phyloP scores from a whole-genome alignment of 495 filamentous ascomycete genomes.

The Neurospora sp. region DNA sequence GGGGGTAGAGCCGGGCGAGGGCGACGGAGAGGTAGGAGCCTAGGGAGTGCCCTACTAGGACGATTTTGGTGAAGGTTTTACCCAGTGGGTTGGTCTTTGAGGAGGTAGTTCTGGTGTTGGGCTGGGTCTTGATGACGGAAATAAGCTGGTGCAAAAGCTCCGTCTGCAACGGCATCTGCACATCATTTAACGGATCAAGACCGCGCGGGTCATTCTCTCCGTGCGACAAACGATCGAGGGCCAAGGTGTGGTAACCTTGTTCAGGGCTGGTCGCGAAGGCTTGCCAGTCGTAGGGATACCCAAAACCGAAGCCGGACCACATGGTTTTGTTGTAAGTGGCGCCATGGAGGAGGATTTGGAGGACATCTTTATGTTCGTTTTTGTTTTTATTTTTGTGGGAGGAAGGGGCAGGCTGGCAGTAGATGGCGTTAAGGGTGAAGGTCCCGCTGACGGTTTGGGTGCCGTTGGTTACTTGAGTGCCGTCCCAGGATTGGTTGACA shows the following conservation, averaged over 20 bases:
- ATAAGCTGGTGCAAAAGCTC: constrained; percentile 7
- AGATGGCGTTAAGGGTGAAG: constrained; percentile 6
- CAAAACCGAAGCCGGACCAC: constrained; percentile 9
- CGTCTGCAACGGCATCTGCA: constrained; percentile 6
- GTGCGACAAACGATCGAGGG: constrained; percentile 17
- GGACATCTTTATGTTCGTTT: neutral
- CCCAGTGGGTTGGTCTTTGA: constrained; percentile 38
- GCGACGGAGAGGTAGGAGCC: constrained; percentile 15
- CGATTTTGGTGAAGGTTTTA: constrained; percentile 8
- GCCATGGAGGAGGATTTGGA: constrained; percentile 19
- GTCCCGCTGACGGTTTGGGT: neutral
- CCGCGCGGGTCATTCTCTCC: constrained; percentile 4
- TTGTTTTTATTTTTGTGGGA: neutral
- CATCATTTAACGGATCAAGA: constrained; percentile 4
- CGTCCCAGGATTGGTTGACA: neutral
- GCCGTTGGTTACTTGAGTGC: neutral
- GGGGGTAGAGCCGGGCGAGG: constrained; percentile 12
- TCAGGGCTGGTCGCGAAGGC: constrained; percentile 1
- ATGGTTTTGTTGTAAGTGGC: constrained; percentile 13
- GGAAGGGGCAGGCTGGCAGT: constrained; percentile 3
- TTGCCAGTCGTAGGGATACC: constrained; percentile 10
- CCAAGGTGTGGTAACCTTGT: constrained; percentile 14
- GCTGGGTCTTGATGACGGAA: neutral
- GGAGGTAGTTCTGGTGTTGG: constrained; percentile 29
- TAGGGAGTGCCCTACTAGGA: constrained; percentile 13